A percentile compares a stretch with the other conserved stretches of the same genome.
These are phyloP conservation scores for Hemileccinum rubropunctum DNA, from an alignment of 768 basidiomycete species.

Conservation along the genomic window DNA sequence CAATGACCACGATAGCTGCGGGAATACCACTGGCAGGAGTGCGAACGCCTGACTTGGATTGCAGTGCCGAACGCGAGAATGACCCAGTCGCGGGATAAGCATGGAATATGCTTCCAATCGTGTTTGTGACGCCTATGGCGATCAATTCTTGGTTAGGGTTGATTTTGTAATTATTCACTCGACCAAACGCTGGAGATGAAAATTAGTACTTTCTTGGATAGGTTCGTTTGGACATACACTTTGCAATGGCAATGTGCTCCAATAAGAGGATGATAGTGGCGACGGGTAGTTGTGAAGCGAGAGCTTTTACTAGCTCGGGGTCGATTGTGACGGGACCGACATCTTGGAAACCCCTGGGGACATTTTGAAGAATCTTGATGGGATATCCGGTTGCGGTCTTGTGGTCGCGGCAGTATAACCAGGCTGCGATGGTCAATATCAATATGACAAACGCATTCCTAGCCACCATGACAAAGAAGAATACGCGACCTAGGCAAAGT, in stretches of 20 bases:
- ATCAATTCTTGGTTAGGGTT: constrained; percentile 93
- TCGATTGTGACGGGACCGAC: constrained; percentile 48
- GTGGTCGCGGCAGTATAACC: constrained; percentile 74
- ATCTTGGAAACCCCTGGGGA: constrained; percentile 81
- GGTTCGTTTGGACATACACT: constrained; percentile 52
- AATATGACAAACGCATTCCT: constrained; percentile 88
- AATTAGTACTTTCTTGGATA: constrained; percentile 8
- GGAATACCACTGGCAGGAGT: constrained; percentile 88
- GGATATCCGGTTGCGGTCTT: constrained; percentile 63
- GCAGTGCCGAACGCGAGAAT: constrained; percentile 96
- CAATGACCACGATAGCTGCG: constrained; percentile 84
- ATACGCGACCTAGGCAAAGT: constrained; percentile 47
- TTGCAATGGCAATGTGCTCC: constrained; percentile 97
- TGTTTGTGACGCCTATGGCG: constrained; percentile 96
- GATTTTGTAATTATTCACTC: constrained; percentile 92
- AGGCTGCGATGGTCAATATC: constrained; percentile 83
- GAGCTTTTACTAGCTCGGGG: constrained; percentile 52
- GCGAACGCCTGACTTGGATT: constrained; percentile 95
- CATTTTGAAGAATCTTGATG: constrained; percentile 77
- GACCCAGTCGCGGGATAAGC: constrained; percentile 98
- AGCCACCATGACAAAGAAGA: constrained; percentile 78
- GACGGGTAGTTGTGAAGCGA: constrained; percentile 75
- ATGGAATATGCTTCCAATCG: constrained; percentile 81
- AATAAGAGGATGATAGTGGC: constrained; percentile 87
- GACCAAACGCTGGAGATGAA: constrained; percentile 75